Percentiles rank a stretch among this genome's conserved stretches.
phyloP scores from a whole-genome alignment of 164 flowering plant genomes.

The Malania oleifera region DNA sequence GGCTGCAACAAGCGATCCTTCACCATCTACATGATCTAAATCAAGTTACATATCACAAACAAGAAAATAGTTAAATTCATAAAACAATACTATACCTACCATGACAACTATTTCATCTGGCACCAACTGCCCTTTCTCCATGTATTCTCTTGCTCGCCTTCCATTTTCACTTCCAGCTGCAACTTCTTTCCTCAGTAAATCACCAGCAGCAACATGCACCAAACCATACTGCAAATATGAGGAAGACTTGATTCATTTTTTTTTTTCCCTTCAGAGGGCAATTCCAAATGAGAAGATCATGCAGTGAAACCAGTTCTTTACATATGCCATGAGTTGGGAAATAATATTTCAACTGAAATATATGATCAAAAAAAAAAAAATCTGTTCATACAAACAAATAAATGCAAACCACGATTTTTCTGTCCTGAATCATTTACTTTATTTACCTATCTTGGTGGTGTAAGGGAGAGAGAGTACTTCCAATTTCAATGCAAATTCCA shows the following conservation, averaged over 20 bases:
- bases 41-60: slow-evolving; percentile 3
- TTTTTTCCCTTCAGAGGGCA: slow-evolving; percentile 23
- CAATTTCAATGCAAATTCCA: no score
- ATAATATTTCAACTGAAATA: background rate
- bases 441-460: no score
- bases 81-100: slow-evolving; percentile 37
- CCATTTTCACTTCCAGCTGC: slow-evolving; percentile 86
- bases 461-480: no score
- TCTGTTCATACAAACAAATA: background rate
- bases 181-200: slow-evolving; percentile 82
- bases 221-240: slow-evolving; percentile 79
- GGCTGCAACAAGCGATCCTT: slow-evolving; percentile 69
- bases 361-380: no score
- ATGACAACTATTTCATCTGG: slow-evolving; percentile 89
- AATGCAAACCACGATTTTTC: no score
- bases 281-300: slow-evolving; percentile 25
- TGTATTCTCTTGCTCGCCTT: slow-evolving; percentile 72
- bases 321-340: background rate
- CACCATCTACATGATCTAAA: slow-evolving; percentile 67
- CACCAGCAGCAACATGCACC: slow-evolving; percentile 96
- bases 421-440: no score
- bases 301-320: slow-evolving; percentile 13
- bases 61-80: slow-evolving; percentile 1
- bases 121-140: slow-evolving; percentile 88
- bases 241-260: slow-evolving; percentile 38